These are phyloP conservation scores for Endogone sp. DNA, from an alignment of 192 early-diverging fungal species.

Conservation along the genomic window DNA sequence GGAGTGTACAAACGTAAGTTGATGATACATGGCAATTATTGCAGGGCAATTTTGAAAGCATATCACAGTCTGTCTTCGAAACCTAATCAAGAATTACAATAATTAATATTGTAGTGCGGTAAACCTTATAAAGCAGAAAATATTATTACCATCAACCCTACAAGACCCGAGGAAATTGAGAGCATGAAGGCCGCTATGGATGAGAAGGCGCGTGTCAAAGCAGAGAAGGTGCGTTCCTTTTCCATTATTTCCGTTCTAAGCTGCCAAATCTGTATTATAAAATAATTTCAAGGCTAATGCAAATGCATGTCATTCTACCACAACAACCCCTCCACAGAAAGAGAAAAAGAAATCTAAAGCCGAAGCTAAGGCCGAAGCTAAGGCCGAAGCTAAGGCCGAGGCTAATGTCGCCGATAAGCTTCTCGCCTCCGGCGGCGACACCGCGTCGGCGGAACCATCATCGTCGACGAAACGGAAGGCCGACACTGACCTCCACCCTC, in stretches of 20 bases:
- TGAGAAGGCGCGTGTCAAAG: slow-evolving; percentile 39
- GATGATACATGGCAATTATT: neutral
- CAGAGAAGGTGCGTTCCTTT: slow-evolving; percentile 29
- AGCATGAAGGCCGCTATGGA: slow-evolving; percentile 49
- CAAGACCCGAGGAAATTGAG: slow-evolving; percentile 54
- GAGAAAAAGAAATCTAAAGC: slow-evolving; percentile 27
- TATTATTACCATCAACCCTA: slow-evolving; percentile 69
- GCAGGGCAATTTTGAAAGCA: neutral
- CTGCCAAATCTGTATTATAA: no score
- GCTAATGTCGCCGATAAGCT: no score
- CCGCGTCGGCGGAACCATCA: no score
- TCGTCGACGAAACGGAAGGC: neutral
- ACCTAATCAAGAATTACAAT: neutral
- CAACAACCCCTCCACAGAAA: slow-evolving; percentile 19
- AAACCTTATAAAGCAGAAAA: slow-evolving; percentile 53
- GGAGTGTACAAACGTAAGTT: slow-evolving; percentile 56
- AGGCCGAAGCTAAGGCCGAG: no score
- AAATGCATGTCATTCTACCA: no score
- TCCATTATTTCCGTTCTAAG: neutral
- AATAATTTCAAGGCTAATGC: no score
- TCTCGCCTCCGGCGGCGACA: no score
- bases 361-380: neutral
- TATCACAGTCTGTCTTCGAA: neutral
- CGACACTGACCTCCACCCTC: neutral
- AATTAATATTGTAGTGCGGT: slow-evolving; percentile 49